Evolutionary conservation across 2,329 filamentous ascomycete species (phyloP), one percentile per base, ranked within the genome.

Genomic region (Stachybotrys chartarum): DNA sequence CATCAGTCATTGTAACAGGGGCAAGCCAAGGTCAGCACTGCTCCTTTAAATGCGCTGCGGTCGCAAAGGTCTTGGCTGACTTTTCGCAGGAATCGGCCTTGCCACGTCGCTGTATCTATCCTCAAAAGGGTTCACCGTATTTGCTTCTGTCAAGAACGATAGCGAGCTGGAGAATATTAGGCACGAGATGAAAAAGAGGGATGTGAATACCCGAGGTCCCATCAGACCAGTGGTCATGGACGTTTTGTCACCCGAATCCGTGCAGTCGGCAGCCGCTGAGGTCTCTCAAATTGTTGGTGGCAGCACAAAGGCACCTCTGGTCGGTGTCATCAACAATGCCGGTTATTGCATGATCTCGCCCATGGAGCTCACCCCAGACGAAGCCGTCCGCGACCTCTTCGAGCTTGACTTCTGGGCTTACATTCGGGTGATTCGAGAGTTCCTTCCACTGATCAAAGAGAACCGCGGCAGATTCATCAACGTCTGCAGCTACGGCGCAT

Each of bases 381-480:
- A 30, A 17, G 49, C 49, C 4, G 49, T 51, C 3, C 49, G 49
- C 8, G 49, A 51, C 32, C 49, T 51, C 7, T 51, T 51, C 32
- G 49, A 51, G n/a, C 49, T 51, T 14, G 49, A 51, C 49, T 51
- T 51, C 30, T 51, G 49, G 49, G 49, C 49, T n/a, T 51, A 51
- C 49, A 51, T 51, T 16, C 30, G 8, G 4, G 49, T 51, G 8
- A 51, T 51, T 32, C 18, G 49, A 5, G 30, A 18, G 30, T 51
- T 51, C 30, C 49, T 51, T 30, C 49, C 49, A 3, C 18, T 51
- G 10, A 51, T 51, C 30, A 51, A 51, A 30, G 5, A 51, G 49
- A 51, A 16, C n/a, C 10, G 32, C 10, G 49, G 49, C 16, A 24
- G 49, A 30, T 51, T 51, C 30, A 32, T 51, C 49, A 51, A 51